Evolutionary conservation across 306 rosid genomes (phyloP).

Genomic region (Boehmeria nivea): DNA sequence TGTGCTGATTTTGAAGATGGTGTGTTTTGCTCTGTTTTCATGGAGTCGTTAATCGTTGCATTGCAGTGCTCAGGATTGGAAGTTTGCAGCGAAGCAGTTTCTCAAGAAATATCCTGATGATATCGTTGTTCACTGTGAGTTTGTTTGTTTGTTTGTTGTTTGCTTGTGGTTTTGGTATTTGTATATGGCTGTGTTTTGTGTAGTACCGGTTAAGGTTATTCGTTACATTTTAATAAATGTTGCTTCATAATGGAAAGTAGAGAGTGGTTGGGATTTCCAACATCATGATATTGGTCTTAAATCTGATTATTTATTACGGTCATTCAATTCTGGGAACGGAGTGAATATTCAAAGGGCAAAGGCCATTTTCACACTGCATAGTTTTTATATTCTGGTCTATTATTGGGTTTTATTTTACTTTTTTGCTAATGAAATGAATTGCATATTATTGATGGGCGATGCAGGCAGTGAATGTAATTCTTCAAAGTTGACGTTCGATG

Average conservation of each 20-base stretch:
- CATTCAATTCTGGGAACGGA: no score
- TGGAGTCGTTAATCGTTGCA: no score
- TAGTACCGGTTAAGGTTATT: no score
- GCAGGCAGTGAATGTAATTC: conserved; percentile 80
- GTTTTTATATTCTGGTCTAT: background rate
- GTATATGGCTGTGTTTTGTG: no score
- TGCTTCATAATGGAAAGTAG: no score
- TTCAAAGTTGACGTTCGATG: conserved; percentile 67
- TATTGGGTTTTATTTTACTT: conserved; percentile 7
- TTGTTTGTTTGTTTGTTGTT: background rate
- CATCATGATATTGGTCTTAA: no score
- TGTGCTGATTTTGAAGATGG: background rate
- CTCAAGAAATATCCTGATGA: conserved; percentile 54
- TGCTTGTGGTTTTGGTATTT: no score
- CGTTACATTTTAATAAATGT: no score
- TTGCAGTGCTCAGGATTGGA: conserved; percentile 77
- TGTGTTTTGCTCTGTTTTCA: background rate
- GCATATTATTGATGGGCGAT: conserved; percentile 23
- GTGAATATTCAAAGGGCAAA: no score
- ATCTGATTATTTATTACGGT: no score
- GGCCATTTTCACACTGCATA: conserved; percentile 14
- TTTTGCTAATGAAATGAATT: conserved; percentile 24
- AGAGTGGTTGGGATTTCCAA: no score
- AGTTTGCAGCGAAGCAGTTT: conserved; percentile 65
- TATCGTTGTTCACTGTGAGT: conserved; percentile 76